A percentile compares a stretch with the other conserved stretches of the same genome.
phyloP scores from a whole-genome alignment of 208 protist species.

The Leishmania turanica region DNA sequence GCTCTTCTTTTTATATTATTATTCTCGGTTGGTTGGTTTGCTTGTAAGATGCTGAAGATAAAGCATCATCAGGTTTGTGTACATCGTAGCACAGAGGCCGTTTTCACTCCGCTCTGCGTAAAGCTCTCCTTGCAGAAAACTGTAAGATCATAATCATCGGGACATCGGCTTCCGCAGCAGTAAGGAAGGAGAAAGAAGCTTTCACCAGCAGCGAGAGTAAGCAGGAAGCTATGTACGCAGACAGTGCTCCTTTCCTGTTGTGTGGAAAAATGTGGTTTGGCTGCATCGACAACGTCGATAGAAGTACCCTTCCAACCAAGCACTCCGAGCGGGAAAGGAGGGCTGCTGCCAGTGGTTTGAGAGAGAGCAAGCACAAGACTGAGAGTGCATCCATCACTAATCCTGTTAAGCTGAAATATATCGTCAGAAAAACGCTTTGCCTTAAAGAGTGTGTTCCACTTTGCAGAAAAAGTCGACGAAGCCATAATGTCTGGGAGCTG shows the following conservation, averaged over 20 bases:
- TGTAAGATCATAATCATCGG: constrained; percentile 16
- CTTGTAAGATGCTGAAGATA: not conserved
- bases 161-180: constrained; percentile 22
- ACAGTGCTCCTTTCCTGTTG: constrained; percentile 15
- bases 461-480: constrained; percentile 22
- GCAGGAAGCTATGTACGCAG: constrained; percentile 23
- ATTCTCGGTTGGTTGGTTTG: not conserved
- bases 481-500: constrained; percentile 29
- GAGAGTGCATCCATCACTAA: constrained; percentile 12
- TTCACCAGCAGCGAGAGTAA: constrained; percentile 17
- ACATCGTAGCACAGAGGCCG: constrained; percentile 23
- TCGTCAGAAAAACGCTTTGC: constrained; percentile 35
- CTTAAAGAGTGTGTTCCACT: constrained; percentile 34
- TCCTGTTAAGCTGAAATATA: constrained; percentile 41
- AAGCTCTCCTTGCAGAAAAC: constrained; percentile 15
- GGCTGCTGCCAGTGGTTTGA: constrained; percentile 31
- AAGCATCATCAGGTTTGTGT: constrained; percentile 3
- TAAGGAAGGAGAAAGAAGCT: constrained; percentile 30
- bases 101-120: constrained; percentile 7
- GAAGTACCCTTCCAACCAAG: constrained; percentile 30
- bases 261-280: constrained; percentile 23
- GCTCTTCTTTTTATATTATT: not conserved
- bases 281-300: constrained; percentile 16
- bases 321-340: constrained; percentile 28
- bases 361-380: constrained; percentile 47